Evolutionary conservation across 768 basidiomycete species (phyloP), one percentile per base, ranked within the genome.

Genomic region (Pleurotus salmoneostramineus): DNA sequence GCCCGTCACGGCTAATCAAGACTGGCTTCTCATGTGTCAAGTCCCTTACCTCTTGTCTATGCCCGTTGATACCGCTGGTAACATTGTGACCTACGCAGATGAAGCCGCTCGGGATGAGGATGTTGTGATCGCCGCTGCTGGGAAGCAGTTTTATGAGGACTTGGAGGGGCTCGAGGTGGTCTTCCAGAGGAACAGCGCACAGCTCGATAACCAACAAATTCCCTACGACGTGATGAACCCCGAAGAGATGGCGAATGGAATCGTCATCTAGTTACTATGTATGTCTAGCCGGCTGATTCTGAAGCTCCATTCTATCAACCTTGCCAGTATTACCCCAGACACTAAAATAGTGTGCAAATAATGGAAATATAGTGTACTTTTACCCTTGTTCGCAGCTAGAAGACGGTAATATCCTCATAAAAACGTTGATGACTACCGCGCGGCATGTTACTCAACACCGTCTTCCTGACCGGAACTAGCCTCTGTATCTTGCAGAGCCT

Each of bases 201-300:
- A 68, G 56, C 58, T 71, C 14, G 70, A 70, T 59, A 69, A 71
- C 47, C 66, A 71, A 56, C 57, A 59, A 48, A 69, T 65, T 12
- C 65, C 65, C 11, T 71, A 71, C 43, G 45, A 56, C 37, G 70
- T 71, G n/a, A 42, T 71, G 60, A 64, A 69, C 60, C 70, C 70
- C 6, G 58, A 58, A 8, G 46, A 46, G 32, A 67, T 64, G 12
- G 68, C 69, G 8, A 63, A 61, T 36, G 67, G 68, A 1, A 70
- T 71, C 44, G 56, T 70, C 32, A 69, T 68, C 50, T 69, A 40
- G 37, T 27, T 27, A 27, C 21, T 27, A 27, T 27, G 21, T 27
- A 27, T 27, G 21, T 27, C 21, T 27, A 27, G 21, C 21, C 21
- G 21, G 21, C 21, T 27, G 21, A 27, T 27, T 27, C 21, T 27